phyloP scores from a whole-genome alignment of 345 rosid species.

The Murraya koenigii region DNA sequence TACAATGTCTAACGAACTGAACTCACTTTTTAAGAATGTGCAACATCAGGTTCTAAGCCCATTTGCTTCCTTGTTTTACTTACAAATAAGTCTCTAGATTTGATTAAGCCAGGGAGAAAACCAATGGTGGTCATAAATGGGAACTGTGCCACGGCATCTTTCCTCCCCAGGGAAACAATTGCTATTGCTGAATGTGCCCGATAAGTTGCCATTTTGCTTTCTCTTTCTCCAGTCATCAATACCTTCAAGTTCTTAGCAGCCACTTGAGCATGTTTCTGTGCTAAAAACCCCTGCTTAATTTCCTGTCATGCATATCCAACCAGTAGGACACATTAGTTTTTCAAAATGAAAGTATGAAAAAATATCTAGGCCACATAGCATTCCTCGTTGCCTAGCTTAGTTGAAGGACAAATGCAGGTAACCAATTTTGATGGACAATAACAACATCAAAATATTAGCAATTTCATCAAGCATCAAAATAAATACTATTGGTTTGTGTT shows the following conservation, averaged over 20 bases:
- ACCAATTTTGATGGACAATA: neutral
- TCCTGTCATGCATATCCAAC: slow-evolving; percentile 41
- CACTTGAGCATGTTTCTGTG: slow-evolving; percentile 59
- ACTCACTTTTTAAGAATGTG: neutral
- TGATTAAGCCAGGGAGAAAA: slow-evolving; percentile 69
- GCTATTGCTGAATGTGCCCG: slow-evolving; percentile 45
- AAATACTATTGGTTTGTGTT: neutral
- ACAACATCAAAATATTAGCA: neutral
- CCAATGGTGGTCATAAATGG: slow-evolving; percentile 63
- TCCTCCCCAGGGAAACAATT: slow-evolving; percentile 74
- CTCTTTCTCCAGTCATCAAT: slow-evolving; percentile 48
- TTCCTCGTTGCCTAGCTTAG: neutral
- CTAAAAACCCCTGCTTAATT: slow-evolving; percentile 74
- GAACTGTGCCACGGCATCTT: slow-evolving; percentile 68
- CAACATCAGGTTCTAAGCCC: slow-evolving; percentile 40
- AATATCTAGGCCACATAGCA: neutral
- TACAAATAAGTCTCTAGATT: slow-evolving; percentile 71
- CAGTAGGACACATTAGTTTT: neutral
- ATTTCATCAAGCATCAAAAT: neutral
- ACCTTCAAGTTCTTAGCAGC: slow-evolving; percentile 70
- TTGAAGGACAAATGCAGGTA: neutral
- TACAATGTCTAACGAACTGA: neutral
- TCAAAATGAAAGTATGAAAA: neutral
- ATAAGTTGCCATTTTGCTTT: slow-evolving; percentile 52
- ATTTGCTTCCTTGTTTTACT: slow-evolving; percentile 64